Base-by-base conservation (phyloP, 345 rosid species). In the Chamaenerion angustifolium region DNA sequence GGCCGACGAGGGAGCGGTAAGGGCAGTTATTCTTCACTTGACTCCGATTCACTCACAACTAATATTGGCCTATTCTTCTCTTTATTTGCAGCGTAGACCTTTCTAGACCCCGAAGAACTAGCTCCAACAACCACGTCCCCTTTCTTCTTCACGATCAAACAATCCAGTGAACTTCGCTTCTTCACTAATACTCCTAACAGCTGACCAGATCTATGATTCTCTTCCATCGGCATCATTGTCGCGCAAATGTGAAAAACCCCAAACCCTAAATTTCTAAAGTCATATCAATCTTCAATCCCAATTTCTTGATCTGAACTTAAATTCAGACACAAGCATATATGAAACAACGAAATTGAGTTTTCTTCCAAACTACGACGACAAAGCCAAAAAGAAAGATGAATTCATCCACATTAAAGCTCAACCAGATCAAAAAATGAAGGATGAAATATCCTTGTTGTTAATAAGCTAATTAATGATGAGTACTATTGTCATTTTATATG, bases 131-230 rank as follows among this genome's bases (percentile, higher is more conserved):
- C 56, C 43, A 48, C 83, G 69, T 74, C 83, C 25, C 74, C 71
- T 68, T 83, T 85, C 64, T 74, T 80, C 66, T 75, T 78, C 37
- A 88, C 88, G 71, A 88, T 74, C 76, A 89, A 79, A 59, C 98
- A 85, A 43, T 94, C 95, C n/a, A 88, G 79, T 0, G 85, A 78
- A 55, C 70, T 79, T 72, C 82, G 61, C 49, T 73, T 85, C 76
- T 81, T 83, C 57, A 81, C 64, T 57, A 79, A 54, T 55, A 72
- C 67, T 63, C 71, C 80, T 14, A 88, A 69, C 13, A 76, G 71
- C 53, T 79, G 82, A 52, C 76, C 77, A 48, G 88, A 83, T 68
- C 88, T 81, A 74, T 87, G 66, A 48, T 78, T 70, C 46, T 70
- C 80, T 60, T 84, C 94, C 96, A 86, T 86, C 48, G 52, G 45